phyloP scores from a whole-genome alignment of 495 filamentous ascomycete genomes.

The Neurospora tetraspora region DNA sequence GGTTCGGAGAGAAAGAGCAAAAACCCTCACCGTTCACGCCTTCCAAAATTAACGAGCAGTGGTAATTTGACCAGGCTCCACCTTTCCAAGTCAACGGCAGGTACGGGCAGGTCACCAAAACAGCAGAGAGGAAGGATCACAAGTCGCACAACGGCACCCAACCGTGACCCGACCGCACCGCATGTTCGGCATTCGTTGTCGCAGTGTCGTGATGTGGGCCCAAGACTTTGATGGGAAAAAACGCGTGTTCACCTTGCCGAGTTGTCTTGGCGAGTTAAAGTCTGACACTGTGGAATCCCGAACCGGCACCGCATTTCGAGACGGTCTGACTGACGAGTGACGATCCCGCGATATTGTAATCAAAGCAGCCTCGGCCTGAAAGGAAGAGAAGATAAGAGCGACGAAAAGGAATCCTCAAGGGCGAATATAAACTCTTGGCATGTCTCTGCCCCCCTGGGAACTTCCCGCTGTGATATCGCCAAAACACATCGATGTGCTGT shows the following conservation, averaged over 20 bases:
- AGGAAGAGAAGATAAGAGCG: background rate
- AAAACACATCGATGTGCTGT: background rate
- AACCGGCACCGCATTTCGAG: background rate
- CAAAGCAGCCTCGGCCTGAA: background rate
- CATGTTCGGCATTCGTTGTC: background rate
- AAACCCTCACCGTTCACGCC: background rate
- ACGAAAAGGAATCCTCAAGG: background rate
- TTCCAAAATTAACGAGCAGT: background rate
- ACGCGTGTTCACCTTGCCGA: background rate
- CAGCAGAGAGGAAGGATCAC: background rate
- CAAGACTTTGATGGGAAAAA: background rate
- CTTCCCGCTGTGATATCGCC: background rate
- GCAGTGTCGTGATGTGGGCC: background rate
- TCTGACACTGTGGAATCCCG: background rate
- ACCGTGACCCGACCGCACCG: background rate
- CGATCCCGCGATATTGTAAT: no score
- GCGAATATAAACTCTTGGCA: background rate
- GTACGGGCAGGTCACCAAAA: background rate
- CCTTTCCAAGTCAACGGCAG: background rate
- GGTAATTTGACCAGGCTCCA: background rate
- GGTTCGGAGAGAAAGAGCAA: background rate
- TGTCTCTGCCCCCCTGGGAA: background rate
- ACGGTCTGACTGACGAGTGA: background rate
- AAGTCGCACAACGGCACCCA: background rate
- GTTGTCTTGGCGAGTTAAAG: background rate